A percentile compares a stretch with the other conserved stretches of the same genome.
Conservation (phyloP, 495 filamentous ascomycete genomes). For the Clohesyomyces aquaticus region DNA sequence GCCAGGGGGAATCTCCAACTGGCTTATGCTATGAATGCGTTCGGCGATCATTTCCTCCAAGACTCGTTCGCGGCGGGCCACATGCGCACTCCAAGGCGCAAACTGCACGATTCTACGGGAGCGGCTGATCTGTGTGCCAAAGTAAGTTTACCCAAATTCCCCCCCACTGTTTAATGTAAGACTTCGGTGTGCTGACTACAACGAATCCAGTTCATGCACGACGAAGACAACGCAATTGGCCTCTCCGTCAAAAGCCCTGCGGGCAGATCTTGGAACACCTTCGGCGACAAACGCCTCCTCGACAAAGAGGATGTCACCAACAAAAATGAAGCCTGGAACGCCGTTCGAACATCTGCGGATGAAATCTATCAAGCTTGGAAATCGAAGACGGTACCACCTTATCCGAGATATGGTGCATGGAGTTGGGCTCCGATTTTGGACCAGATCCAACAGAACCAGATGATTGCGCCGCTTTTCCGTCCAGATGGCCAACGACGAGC, state of each 20-base stretch:
- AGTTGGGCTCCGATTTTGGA: background rate
- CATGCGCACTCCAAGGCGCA: too few relatives aligned
- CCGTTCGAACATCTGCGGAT: background rate
- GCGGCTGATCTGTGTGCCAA: too few relatives aligned
- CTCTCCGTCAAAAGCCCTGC: background rate
- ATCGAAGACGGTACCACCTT: background rate
- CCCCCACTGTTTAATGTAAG: background rate
- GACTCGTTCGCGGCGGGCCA: too few relatives aligned
- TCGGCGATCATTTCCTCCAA: too few relatives aligned
- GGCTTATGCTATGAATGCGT: too few relatives aligned
- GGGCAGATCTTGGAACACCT: background rate
- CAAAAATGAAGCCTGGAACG: background rate
- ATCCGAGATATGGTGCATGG: background rate
- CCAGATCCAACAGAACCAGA: background rate
- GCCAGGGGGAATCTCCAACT: too few relatives aligned
- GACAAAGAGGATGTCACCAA: background rate
- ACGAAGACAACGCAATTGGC: conserved; percentile 1
- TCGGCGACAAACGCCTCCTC: conserved; percentile 1
- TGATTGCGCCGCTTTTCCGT: too few relatives aligned
- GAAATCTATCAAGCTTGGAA: conserved; percentile 1
- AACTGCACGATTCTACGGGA: too few relatives aligned
- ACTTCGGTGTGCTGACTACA: background rate
- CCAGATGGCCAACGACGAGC: too few relatives aligned
- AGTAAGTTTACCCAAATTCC: background rate
- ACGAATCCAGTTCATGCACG: background rate